These are phyloP conservation scores for Globisporangium recalcitrans DNA, from an alignment of 352 stramenopile genomes.

Conservation along the genomic window DNA sequence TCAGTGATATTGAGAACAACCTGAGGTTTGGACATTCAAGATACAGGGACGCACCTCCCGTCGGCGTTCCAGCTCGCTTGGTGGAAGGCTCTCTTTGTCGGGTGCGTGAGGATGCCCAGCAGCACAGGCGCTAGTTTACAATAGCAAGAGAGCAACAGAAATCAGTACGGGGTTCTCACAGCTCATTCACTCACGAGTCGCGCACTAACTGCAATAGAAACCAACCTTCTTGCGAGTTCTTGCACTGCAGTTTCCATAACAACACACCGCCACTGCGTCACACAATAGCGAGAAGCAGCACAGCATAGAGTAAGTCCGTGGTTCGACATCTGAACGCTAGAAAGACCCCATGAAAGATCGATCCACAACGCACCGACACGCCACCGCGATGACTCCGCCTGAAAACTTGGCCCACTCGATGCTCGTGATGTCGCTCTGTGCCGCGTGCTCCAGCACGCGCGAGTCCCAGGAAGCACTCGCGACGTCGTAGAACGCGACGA, in stretches of 20 bases:
- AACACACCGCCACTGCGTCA: conserved; percentile 45
- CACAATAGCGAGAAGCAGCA: neutral
- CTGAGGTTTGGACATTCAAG: no score
- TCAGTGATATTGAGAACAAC: neutral
- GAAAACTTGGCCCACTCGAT: conserved; percentile 64
- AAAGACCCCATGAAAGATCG: neutral
- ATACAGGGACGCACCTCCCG: conserved; percentile 28
- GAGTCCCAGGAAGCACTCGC: conserved; percentile 48
- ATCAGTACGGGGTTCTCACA: neutral
- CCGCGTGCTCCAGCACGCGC: conserved; percentile 54
- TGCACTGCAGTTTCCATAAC: conserved; percentile 57
- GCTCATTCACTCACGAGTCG: neutral
- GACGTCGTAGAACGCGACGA: conserved; percentile 65
- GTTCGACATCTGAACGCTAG: neutral
- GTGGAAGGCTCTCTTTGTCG: conserved; percentile 38
- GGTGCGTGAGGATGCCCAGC: conserved; percentile 55
- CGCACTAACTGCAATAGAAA: neutral
- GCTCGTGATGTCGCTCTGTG: conserved; percentile 49
- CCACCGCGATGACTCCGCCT: conserved; percentile 54
- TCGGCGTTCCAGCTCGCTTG: conserved; percentile 70
- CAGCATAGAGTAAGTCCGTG: neutral
- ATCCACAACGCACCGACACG: conserved; percentile 33
- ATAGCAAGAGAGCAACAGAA: neutral
- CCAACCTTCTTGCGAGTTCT: conserved; percentile 23
- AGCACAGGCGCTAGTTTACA: conserved; percentile 35